These are phyloP conservation scores for Botrytis aclada DNA, from an alignment of 2,329 filamentous ascomycete species.

Conservation along the genomic window DNA sequence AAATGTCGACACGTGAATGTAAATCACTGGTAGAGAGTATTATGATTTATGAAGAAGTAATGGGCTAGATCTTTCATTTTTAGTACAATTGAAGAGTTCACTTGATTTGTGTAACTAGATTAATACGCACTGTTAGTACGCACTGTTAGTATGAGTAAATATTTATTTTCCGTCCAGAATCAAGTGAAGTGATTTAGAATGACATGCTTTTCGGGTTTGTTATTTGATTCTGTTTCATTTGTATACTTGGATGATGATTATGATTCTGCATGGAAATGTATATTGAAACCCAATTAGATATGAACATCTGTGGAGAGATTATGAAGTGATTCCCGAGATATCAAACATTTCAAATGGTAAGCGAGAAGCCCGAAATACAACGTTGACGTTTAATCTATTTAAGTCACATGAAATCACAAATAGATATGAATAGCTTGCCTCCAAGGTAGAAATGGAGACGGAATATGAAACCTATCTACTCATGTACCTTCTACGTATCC, in stretches of 20 bases:
- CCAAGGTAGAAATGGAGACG: not conserved
- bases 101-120: not conserved
- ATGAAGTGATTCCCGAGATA: not conserved
- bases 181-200: not conserved
- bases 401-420: not conserved
- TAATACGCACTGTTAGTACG: too few relatives aligned
- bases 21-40: not conserved
- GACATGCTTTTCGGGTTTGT: not conserved
- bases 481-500: too few relatives aligned
- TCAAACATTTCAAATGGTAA: not conserved
- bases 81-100: not conserved
- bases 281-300: not conserved
- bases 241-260: not conserved
- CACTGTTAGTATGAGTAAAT: not conserved
- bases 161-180: not conserved
- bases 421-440: not conserved
- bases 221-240: not conserved
- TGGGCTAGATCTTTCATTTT: not conserved
- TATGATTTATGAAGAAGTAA: not conserved
- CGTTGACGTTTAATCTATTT: not conserved
- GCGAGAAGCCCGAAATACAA: not conserved
- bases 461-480: not conserved
- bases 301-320: not conserved
- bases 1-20: not conserved
- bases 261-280: not conserved